phyloP scores from a whole-genome alignment of 805 yeast genomes.

The Kregervanrija delftensis region DNA sequence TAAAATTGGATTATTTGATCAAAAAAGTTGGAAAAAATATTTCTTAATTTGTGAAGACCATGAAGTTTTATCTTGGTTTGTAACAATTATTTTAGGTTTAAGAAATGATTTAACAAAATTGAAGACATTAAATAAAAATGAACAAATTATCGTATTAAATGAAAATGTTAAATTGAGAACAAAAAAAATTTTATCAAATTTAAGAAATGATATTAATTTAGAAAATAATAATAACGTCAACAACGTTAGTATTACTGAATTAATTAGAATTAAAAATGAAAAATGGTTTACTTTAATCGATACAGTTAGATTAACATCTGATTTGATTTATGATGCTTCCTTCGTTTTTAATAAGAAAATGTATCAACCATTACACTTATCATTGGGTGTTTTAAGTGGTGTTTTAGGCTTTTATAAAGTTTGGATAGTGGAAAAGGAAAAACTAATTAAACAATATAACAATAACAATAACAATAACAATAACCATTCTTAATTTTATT shows the following conservation, averaged over 20 bases:
- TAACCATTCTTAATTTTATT: too few relatives aligned
- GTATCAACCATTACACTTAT: slow-evolving; percentile 22
- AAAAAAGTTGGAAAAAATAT: slow-evolving; percentile 28
- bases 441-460: slow-evolving; percentile 5
- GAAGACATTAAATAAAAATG: slow-evolving; percentile 37
- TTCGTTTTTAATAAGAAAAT: slow-evolving; percentile 36
- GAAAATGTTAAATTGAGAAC: slow-evolving; percentile 57
- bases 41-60: slow-evolving; percentile 38
- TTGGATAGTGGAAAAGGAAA: slow-evolving; percentile 21
- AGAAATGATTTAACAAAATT: slow-evolving; percentile 43
- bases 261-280: slow-evolving; percentile 26
- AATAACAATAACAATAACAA: too few relatives aligned
- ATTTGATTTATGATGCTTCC: slow-evolving; percentile 40
- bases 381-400: slow-evolving; percentile 29
- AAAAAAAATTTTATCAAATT: slow-evolving; percentile 18
- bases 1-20: slow-evolving; percentile 43
- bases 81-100: slow-evolving; percentile 51
- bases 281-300: slow-evolving; percentile 30
- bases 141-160: slow-evolving; percentile 48
- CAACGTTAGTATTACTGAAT: slow-evolving; percentile 17
- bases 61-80: slow-evolving; percentile 65
- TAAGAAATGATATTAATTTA: slow-evolving; percentile 2
- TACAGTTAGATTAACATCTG: slow-evolving; percentile 36
- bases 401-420: slow-evolving; percentile 25
- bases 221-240: background rate